phyloP scores from a whole-genome alignment of 805 yeast genomes.

The Yarrowia yakushimensis region DNA sequence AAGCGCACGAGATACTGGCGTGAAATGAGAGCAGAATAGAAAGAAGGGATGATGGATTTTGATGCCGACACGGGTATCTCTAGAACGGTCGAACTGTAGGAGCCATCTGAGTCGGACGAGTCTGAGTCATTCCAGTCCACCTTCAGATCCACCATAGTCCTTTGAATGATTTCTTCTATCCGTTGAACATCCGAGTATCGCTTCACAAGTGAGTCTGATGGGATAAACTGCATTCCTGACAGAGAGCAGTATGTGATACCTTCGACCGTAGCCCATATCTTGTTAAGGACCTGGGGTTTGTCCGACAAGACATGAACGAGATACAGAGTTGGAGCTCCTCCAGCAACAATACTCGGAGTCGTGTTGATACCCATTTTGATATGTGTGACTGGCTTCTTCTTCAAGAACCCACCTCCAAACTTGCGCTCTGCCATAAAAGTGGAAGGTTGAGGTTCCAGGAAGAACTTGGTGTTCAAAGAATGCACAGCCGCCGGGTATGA shows the following conservation, averaged over 20 bases:
- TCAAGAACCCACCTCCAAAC: constrained; percentile 8
- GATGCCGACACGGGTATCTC: background rate
- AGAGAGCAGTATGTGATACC: constrained; percentile 6
- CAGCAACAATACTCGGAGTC: constrained; percentile 8
- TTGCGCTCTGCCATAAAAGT: background rate
- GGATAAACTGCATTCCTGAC: constrained; percentile 12
- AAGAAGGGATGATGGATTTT: background rate
- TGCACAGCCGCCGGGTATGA: constrained; percentile 20
- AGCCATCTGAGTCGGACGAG: background rate
- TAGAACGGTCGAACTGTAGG: background rate
- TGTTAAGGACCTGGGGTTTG: background rate
- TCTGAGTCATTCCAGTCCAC: background rate
- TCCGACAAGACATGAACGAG: background rate
- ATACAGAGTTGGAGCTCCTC: constrained; percentile 16
- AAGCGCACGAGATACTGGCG: constrained; percentile 6
- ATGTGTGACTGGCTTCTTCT: background rate
- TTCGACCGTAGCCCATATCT: constrained; percentile 2
- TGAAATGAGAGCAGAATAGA: constrained; percentile 10
- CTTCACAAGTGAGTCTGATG: background rate
- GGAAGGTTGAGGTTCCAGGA: constrained; percentile 3
- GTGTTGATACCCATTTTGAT: constrained; percentile 11
- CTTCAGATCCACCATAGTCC: constrained; percentile 2
- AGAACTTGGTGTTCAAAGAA: constrained; percentile 14
- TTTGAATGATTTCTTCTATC: background rate
- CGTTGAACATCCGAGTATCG: constrained; percentile 9